A percentile compares a stretch with the other conserved stretches of the same genome.
phyloP scores from a whole-genome alignment of 1,284 basidiomycete species.

The Chalciporus sp. region DNA sequence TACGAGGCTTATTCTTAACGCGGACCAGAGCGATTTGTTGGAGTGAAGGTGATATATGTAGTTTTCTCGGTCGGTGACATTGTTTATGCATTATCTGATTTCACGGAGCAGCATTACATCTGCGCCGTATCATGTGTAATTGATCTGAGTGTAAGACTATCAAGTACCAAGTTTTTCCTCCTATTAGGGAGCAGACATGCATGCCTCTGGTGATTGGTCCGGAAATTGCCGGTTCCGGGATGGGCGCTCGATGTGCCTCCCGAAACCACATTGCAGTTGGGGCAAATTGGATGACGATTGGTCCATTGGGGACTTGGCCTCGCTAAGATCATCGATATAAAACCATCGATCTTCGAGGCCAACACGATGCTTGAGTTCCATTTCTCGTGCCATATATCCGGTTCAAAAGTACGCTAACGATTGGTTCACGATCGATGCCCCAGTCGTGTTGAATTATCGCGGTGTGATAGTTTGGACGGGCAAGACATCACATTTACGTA shows the following conservation, averaged over 20 bases:
- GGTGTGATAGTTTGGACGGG: neutral
- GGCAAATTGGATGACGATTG: conserved; percentile 1
- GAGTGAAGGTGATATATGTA: conserved; percentile 10
- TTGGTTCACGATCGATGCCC: neutral
- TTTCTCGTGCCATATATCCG: neutral
- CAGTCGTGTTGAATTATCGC: neutral
- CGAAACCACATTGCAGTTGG: neutral
- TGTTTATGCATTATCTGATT: no score
- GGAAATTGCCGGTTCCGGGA: conserved; percentile 6
- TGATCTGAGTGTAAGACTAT: neutral
- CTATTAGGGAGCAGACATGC: neutral
- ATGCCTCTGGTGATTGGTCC: conserved; percentile 16
- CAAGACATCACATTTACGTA: conserved; percentile 24
- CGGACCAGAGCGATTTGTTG: conserved; percentile 30
- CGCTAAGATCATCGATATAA: conserved; percentile 14
- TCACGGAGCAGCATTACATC: no score
- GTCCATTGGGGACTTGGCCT: conserved; percentile 9
- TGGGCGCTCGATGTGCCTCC: conserved; percentile 31
- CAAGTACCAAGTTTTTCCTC: neutral
- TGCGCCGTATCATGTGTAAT: neutral
- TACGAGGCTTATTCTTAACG: conserved; percentile 38
- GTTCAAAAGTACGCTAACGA: neutral
- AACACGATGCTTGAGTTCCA: conserved; percentile 16
- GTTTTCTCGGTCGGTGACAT: no score
- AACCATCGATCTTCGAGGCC: conserved; percentile 13